Conservation (phyloP, 768 basidiomycete species). For the Suillus plorans region DNA sequence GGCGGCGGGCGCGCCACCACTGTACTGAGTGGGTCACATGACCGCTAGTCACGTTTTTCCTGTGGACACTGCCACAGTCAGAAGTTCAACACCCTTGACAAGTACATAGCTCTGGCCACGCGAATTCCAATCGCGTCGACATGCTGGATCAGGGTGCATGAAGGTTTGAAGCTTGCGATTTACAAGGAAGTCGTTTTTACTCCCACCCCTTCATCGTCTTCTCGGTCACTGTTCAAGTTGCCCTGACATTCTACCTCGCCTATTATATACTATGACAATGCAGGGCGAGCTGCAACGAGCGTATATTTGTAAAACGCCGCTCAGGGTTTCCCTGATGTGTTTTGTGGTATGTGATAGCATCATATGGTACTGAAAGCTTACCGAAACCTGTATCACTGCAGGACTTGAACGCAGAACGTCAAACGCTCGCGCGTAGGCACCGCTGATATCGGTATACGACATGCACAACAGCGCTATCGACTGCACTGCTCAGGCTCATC, state of each 20-base stretch:
- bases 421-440: not conserved
- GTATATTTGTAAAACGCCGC: not conserved
- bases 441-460: not conserved
- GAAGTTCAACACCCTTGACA: not conserved
- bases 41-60: not conserved
- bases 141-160: not conserved
- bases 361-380: not conserved
- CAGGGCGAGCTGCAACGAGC: not conserved
- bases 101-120: not conserved
- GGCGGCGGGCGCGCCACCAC: too few species aligned
- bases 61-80: too few species aligned
- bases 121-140: not conserved
- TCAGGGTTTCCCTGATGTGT: not conserved
- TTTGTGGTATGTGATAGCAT: not conserved
- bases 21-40: not conserved
- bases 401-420: not conserved
- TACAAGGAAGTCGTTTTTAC: not conserved
- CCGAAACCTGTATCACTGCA: not conserved
- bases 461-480: not conserved
- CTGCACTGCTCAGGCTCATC: not conserved
- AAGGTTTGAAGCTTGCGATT: not conserved
- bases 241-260: not conserved
- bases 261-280: not conserved
- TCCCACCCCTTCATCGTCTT: not conserved
- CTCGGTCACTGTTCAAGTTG: not conserved